Percentiles rank a stretch among this genome's conserved stretches.
These are phyloP conservation scores for Podospora australis DNA, from an alignment of 495 filamentous ascomycete species.

Conservation along the genomic window DNA sequence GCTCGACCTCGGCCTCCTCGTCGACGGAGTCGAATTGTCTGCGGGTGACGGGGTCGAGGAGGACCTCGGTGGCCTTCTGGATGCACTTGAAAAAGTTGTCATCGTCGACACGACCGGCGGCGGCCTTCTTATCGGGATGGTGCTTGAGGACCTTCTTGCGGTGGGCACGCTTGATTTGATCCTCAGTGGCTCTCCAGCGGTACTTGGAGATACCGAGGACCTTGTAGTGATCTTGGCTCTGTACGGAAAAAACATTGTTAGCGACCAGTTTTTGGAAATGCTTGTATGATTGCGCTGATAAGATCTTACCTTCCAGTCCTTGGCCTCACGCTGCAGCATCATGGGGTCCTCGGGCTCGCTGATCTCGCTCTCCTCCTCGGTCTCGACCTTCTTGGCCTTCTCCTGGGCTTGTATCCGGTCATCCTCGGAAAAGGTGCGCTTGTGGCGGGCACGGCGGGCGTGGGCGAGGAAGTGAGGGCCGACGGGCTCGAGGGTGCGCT, in stretches of 20 bases:
- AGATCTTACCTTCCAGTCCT: conserved; percentile 96
- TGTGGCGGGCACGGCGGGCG: conserved; percentile 89
- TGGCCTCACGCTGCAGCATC: conserved; percentile 86
- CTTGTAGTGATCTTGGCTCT: conserved; percentile 97
- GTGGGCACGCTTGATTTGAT: conserved; percentile 97
- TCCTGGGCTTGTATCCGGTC: conserved; percentile 93
- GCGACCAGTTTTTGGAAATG: not conserved
- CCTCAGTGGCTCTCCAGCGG: conserved; percentile 84
- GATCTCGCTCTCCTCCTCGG: conserved; percentile 81
- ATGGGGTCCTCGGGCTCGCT: conserved; percentile 87
- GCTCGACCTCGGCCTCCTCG: conserved; percentile 83
- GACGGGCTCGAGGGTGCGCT: conserved; percentile 87
- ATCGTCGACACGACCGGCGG: conserved; percentile 77
- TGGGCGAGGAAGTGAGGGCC: conserved; percentile 97
- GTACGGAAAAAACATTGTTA: conserved; percentile 21
- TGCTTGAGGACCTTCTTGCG: conserved; percentile 99
- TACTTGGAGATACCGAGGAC: conserved; percentile 90
- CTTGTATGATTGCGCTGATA: too few relatives aligned
- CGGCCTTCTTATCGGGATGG: conserved; percentile 98
- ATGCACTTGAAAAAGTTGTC: conserved; percentile 99
- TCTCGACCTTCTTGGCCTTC: conserved; percentile 91
- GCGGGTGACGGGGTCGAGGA: conserved; percentile 85
- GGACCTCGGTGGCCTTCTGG: conserved; percentile 92
- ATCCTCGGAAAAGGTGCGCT: conserved; percentile 97
- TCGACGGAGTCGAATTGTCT: conserved; percentile 96